Base-by-base conservation (phyloP, 306 rosid species). In the Vigna trinervia region DNA sequence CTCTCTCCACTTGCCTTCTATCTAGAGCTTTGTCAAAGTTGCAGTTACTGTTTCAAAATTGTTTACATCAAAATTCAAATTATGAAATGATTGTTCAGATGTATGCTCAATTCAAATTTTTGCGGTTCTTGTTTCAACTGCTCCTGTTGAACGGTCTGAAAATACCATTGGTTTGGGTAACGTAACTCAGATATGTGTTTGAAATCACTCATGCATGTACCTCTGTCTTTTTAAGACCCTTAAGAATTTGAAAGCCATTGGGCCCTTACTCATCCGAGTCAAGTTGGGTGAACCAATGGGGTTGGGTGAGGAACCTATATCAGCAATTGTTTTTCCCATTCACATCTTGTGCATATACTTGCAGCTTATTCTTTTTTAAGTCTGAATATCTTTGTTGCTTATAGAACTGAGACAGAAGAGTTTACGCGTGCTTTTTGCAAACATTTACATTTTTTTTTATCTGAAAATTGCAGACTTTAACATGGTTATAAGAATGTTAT, bases 381-480 rank as follows among this genome's bases (percentile, higher is more conserved):
- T 34, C 47, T 78, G 48, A 8, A 69, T 58, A 12, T 47, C 5
- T 43, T 45, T 58, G 30, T 32, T 60, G 53, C 48, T 60, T 51
- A 19, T 78, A 48, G n/a, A 15, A 59, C 53, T 58, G 60, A 17
- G 57, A 63, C 47, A 12, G 51, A 63, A 63, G 48, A 67, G 4
- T 41, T 30, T 30, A 30, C 34, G 34, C 34, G 34, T 30, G 34
- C 34, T 30, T 30, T 30, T 30, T 30, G 34, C 34, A 30, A 30
- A 30, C 34, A 4, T 30, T 30, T 30, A 30, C 34, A 30, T 30
- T 30, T 30, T 30, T 30, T 30, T 30, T 30, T 30, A 30, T 30
- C 34, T 30, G 34, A 30, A 30, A 30, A 30, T 23, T 66, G 19
- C 59, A 48, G 22, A 22, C 64, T 52, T 20, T 46, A 61, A 30